phyloP scores from a whole-genome alignment of 2,329 filamentous ascomycete species.

The Microdochium paspali region DNA sequence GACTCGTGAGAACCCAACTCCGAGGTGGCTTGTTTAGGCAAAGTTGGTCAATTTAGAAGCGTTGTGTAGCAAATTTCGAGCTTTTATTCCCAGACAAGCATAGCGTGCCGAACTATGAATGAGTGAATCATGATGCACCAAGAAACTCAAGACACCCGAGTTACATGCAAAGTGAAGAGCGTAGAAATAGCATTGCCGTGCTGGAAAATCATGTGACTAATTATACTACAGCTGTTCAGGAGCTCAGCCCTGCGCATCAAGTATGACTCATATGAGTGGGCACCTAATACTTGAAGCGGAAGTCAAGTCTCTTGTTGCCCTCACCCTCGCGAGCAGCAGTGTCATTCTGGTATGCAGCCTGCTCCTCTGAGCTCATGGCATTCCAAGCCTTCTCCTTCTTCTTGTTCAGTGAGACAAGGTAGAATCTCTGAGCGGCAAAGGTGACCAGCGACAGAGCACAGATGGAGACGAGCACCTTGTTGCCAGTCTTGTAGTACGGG shows the following conservation, averaged over 20 bases:
- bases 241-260: too few species aligned
- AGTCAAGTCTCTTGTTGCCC: constrained; percentile 40
- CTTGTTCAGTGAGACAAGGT: constrained; percentile 33
- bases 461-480: constrained; percentile 45
- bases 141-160: too few species aligned
- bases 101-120: too few species aligned
- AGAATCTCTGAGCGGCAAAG: constrained; percentile 38
- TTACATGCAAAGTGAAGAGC: too few species aligned
- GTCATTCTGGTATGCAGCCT: constrained; percentile 33
- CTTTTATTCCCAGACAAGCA: too few species aligned
- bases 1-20: neutral
- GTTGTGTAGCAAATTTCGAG: too few species aligned
- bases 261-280: too few species aligned
- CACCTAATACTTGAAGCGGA: constrained; percentile 35
- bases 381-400: constrained; percentile 37
- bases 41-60: too few species aligned
- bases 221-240: too few species aligned
- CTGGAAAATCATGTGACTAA: too few species aligned
- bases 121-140: too few species aligned
- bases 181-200: too few species aligned
- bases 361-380: constrained; percentile 32
- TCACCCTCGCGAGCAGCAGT: constrained; percentile 31
- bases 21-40: neutral
- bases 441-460: constrained; percentile 35
- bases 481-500: constrained; percentile 49